Percentiles rank a stretch among this genome's conserved stretches.
Evolutionary conservation across 75 land plant genomes (phyloP).

Genomic region (Picea sitchensis): DNA sequence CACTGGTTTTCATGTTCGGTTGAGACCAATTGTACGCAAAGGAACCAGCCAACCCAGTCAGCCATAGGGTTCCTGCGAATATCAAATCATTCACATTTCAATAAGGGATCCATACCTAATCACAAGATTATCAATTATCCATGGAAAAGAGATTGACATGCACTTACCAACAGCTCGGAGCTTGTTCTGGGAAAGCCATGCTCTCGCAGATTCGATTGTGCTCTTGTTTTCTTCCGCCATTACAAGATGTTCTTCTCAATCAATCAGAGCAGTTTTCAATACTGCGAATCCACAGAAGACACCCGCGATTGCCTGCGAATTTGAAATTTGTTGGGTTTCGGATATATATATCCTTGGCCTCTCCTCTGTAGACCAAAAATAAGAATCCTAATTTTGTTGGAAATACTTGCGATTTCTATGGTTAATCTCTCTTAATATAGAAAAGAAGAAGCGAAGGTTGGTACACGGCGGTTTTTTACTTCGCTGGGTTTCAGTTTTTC

Average conservation of each 20-base stretch:
- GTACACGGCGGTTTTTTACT: too few relatives aligned
- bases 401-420: too few relatives aligned
- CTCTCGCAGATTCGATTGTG: constrained; percentile 36
- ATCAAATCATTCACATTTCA: not conserved
- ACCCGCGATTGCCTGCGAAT: too few relatives aligned
- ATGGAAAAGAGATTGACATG: not conserved
- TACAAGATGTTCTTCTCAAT: not conserved
- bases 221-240: constrained; percentile 38
- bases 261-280: too few relatives aligned
- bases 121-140: not conserved
- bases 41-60: constrained; percentile 60
- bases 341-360: too few relatives aligned
- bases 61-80: constrained; percentile 63
- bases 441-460: too few relatives aligned
- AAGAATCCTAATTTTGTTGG: too few relatives aligned
- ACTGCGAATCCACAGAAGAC: too few relatives aligned
- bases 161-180: constrained; percentile 70
- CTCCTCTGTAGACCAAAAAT: too few relatives aligned
- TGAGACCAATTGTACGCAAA: constrained; percentile 86
- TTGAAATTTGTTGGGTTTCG: too few relatives aligned
- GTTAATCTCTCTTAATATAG: too few relatives aligned
- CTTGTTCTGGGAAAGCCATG: constrained; percentile 76
- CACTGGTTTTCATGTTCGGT: constrained; percentile 83
- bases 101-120: not conserved
- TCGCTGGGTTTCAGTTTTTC: too few relatives aligned